Percentiles rank a stretch among this genome's conserved stretches.
phyloP scores from a whole-genome alignment of 495 filamentous ascomycete genomes.

The Lindgomyces ingoldianus region DNA sequence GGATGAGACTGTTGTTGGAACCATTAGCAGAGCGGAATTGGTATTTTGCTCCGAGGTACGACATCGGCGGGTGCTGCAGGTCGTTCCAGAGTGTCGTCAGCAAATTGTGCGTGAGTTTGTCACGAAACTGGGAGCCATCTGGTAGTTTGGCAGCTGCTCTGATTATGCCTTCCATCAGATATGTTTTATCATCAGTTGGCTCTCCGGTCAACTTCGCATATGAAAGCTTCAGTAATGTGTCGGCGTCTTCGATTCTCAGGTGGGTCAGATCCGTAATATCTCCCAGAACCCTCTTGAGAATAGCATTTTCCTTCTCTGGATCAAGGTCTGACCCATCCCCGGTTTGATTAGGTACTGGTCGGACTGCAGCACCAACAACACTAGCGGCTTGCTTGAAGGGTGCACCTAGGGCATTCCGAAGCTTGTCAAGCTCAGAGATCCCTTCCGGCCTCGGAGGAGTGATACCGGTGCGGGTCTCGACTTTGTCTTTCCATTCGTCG shows the following conservation, averaged over 20 bases:
- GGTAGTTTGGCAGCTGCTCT: constrained; percentile 53
- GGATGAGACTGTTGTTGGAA: constrained; percentile 64
- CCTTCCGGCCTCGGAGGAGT: constrained; percentile 20
- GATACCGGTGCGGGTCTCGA: constrained; percentile 22
- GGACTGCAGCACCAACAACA: constrained; percentile 31
- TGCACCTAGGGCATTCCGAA: constrained; percentile 23
- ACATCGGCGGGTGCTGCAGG: constrained; percentile 66
- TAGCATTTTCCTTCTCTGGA: constrained; percentile 31
- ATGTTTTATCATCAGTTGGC: constrained; percentile 49
- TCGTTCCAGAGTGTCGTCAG: constrained; percentile 67
- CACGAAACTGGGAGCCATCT: constrained; percentile 55
- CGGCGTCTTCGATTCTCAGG: constrained; percentile 49
- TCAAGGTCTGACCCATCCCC: constrained; percentile 45
- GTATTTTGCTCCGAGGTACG: constrained; percentile 57
- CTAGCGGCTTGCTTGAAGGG: constrained; percentile 35
- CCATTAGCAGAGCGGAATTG: constrained; percentile 70
- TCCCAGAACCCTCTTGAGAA: constrained; percentile 26
- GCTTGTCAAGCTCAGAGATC: constrained; percentile 33
- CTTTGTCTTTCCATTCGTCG: constrained; percentile 16
- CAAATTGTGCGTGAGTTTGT: constrained; percentile 59
- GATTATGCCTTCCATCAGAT: constrained; percentile 60
- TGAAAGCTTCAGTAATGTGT: constrained; percentile 43
- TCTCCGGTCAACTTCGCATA: constrained; percentile 38
- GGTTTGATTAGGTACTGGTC: constrained; percentile 42
- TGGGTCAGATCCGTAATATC: constrained; percentile 43